Evolutionary conservation across 1,284 basidiomycete species (phyloP).

Genomic region (Sporisorium graminicola): DNA sequence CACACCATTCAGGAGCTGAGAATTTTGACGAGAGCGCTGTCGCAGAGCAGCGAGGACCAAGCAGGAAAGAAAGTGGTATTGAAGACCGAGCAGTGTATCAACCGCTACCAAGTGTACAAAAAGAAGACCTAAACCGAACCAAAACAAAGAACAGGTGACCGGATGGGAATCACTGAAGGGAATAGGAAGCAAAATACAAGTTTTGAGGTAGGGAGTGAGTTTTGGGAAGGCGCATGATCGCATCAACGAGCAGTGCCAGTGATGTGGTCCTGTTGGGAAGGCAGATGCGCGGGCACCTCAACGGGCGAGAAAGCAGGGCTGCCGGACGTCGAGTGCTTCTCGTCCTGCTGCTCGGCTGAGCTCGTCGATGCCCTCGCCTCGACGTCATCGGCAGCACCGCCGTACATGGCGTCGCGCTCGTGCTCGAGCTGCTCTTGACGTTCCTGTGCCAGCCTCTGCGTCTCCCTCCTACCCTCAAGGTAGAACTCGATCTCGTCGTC

Average conservation of each 20-base stretch:
- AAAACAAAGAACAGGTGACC: background rate
- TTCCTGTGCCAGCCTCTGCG: constrained; percentile 45
- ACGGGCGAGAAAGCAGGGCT: constrained; percentile 38
- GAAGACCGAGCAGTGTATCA: background rate
- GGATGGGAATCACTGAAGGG: no score
- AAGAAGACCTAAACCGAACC: background rate
- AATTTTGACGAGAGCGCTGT: background rate
- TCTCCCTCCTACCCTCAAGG: constrained; percentile 62
- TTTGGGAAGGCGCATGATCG: background rate
- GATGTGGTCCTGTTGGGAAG: constrained; percentile 8
- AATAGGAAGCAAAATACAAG: background rate
- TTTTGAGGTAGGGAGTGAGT: background rate
- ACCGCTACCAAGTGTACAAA: background rate
- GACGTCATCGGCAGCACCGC: constrained; percentile 38
- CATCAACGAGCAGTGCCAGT: constrained; percentile 19
- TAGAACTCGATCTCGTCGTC: constrained; percentile 63
- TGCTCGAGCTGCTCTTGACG: constrained; percentile 50
- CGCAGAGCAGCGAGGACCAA: background rate
- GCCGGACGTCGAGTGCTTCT: constrained; percentile 43
- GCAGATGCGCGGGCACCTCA: constrained; percentile 17
- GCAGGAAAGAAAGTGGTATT: background rate
- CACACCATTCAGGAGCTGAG: no score
- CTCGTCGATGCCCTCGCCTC: constrained; percentile 37
- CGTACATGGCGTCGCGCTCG: constrained; percentile 55
- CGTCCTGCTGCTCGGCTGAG: constrained; percentile 24